Base-by-base conservation (phyloP, 2,329 filamentous ascomycete species). In the Beauveria caledonica region DNA sequence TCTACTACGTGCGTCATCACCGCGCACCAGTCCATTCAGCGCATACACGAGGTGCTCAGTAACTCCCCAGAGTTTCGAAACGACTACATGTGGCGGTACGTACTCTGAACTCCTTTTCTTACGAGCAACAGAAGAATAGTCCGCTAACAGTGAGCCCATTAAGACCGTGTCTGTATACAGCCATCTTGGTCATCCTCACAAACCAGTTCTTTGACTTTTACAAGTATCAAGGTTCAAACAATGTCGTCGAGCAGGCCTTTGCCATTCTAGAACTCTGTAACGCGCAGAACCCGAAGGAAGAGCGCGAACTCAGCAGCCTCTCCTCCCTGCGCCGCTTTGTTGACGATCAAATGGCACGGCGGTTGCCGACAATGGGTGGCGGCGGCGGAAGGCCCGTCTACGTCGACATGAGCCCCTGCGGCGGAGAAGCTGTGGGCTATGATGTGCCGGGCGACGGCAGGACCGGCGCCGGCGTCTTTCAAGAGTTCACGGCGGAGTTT, bases 161-260 rank as follows among this genome's bases (percentile, higher is more conserved):
- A 23, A 85, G 83, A 64, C 79, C 84, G 65, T 83, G 81, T 59
- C 73, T 85, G 44, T 85, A 84, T 63, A 74, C 81, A 6, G 79
- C 82, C 1, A 74, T 77, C 0, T 73, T 86, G 2, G 74, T 85
- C 33, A 73, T 84, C 4, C 69, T 84, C 48, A 81, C 80, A 64
- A 85, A 85, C 66, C 79, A 83, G 62, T 83, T 84, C 65, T 78
- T 77, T 3, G 73, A 70, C 1, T 69, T 85, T 19, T 81, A 79
- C 65, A 68, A 73, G 33, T 78, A 79, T 21, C 68, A 74, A 0
- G 70, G 71, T 7, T 79, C 78, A 39, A 68, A 66, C 0, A 66
- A 65, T n/a, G 74, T 73, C 1, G 75, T 80, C 45, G 62, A 65
- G 0, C 74, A 77, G 19, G 54, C 54, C 15, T 58, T 58, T 10